A percentile compares a stretch with the other conserved stretches of the same genome.
Evolutionary conservation across 2,329 filamentous ascomycete genomes (phyloP).

Genomic region (Pseudonectria foliicola): DNA sequence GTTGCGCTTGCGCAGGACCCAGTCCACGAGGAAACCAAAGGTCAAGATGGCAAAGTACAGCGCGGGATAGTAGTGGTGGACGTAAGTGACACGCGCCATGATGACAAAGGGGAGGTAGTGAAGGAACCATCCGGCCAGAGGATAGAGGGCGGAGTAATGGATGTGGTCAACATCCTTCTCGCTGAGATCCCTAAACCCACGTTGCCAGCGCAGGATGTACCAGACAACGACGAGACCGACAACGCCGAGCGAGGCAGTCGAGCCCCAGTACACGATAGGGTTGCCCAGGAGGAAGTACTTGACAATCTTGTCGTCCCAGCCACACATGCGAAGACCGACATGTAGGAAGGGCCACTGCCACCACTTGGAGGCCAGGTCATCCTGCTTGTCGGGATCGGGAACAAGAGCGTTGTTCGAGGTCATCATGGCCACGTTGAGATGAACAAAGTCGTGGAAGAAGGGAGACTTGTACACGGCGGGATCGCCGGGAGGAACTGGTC

Average conservation of each 20-base stretch:
- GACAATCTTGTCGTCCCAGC: slow-evolving; percentile 90
- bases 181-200: slow-evolving; percentile 79
- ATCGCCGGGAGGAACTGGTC: slow-evolving; percentile 76
- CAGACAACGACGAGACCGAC: slow-evolving; percentile 68
- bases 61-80: slow-evolving; percentile 98
- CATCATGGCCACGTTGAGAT: slow-evolving; percentile 99
- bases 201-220: slow-evolving; percentile 93
- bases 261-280: slow-evolving; percentile 92
- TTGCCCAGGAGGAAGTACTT: slow-evolving; percentile 99
- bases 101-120: slow-evolving; percentile 94
- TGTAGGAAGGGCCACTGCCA: slow-evolving; percentile 98
- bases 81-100: slow-evolving; percentile 98
- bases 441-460: slow-evolving; percentile 95
- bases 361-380: slow-evolving; percentile 91
- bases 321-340: slow-evolving; percentile 96
- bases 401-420: slow-evolving; percentile 98
- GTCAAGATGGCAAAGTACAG: slow-evolving; percentile 93
- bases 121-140: slow-evolving; percentile 86
- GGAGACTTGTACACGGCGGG: slow-evolving; percentile 92
- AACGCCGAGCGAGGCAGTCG: slow-evolving; percentile 68
- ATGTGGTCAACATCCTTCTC: slow-evolving; percentile 82
- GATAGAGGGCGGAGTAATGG: slow-evolving; percentile 88
- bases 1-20: slow-evolving; percentile 62
- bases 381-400: slow-evolving; percentile 96
- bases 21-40: slow-evolving; percentile 84